Evolutionary conservation across 805 yeast genomes (phyloP).

Genomic region (Saccharomycopsis microspora): DNA sequence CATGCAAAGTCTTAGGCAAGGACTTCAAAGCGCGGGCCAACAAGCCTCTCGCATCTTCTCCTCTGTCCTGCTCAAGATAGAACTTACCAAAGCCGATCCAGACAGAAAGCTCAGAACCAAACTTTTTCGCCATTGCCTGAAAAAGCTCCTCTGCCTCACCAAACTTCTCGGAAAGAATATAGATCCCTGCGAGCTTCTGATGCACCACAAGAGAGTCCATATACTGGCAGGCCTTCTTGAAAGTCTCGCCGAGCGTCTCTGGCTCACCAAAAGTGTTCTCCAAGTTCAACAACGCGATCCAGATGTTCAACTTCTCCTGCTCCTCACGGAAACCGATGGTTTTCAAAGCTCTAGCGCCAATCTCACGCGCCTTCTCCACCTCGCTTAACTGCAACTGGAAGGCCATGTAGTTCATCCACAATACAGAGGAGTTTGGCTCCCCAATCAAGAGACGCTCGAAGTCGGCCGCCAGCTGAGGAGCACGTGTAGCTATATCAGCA

Average conservation of each 20-base stretch:
- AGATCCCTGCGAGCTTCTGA: constrained; percentile 67
- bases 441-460: constrained; percentile 88
- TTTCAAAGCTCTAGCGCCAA: constrained; percentile 86
- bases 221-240: constrained; percentile 77
- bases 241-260: constrained; percentile 68
- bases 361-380: constrained; percentile 85
- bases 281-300: constrained; percentile 91
- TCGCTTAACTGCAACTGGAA: constrained; percentile 94
- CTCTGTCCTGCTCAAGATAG: constrained; percentile 44
- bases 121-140: constrained; percentile 62
- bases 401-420: constrained; percentile 98
- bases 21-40: constrained; percentile 63
- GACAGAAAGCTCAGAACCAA: constrained; percentile 56
- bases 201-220: constrained; percentile 85
- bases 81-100: constrained; percentile 82
- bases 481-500: constrained; percentile 68
- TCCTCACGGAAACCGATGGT: constrained; percentile 87
- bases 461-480: constrained; percentile 86
- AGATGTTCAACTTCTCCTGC: constrained; percentile 82
- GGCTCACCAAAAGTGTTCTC: constrained; percentile 88
- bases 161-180: constrained; percentile 57
- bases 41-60: constrained; percentile 57
- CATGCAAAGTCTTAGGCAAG: constrained; percentile 60
- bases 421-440: constrained; percentile 83
- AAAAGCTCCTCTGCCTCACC: constrained; percentile 62